Evolutionary conservation across 2,329 filamentous ascomycete genomes (phyloP).

Genomic region (Beauveria scarabaeidicola): DNA sequence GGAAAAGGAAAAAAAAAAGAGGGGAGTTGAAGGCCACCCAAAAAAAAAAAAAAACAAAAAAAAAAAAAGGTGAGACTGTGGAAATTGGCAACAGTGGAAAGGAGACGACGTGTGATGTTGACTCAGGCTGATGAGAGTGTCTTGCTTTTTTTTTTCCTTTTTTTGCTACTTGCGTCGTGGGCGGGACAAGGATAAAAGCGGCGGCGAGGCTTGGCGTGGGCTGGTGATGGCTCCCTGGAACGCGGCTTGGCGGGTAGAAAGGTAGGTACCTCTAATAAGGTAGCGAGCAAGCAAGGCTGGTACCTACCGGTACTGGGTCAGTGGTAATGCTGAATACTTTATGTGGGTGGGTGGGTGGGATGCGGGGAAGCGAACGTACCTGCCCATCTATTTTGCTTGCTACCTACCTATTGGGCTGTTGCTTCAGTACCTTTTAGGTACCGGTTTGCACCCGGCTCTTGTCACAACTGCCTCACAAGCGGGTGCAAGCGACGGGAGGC

Average conservation of each 20-base stretch:
- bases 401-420: too few species aligned
- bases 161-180: neutral
- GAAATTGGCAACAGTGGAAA: conserved; percentile 7
- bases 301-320: neutral
- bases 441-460: neutral
- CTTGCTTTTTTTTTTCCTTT: conserved; percentile 1
- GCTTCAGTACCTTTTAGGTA: neutral
- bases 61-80: conserved; percentile 7
- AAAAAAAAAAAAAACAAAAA: neutral
- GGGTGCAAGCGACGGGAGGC: neutral
- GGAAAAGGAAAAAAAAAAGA: too few species aligned
- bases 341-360: neutral
- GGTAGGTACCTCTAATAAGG: neutral
- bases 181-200: neutral
- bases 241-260: neutral
- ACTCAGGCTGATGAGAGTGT: conserved; percentile 7
- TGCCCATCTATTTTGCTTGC: too few species aligned
- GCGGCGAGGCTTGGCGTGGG: neutral
- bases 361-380: conserved; percentile 3
- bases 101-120: neutral
- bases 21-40: too few species aligned
- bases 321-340: neutral
- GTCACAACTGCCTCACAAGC: neutral
- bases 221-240: neutral
- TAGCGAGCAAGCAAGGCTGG: neutral